Evolutionary conservation across 139 green algal species (phyloP).

Genomic region (Auxenochlorella protothecoides): DNA sequence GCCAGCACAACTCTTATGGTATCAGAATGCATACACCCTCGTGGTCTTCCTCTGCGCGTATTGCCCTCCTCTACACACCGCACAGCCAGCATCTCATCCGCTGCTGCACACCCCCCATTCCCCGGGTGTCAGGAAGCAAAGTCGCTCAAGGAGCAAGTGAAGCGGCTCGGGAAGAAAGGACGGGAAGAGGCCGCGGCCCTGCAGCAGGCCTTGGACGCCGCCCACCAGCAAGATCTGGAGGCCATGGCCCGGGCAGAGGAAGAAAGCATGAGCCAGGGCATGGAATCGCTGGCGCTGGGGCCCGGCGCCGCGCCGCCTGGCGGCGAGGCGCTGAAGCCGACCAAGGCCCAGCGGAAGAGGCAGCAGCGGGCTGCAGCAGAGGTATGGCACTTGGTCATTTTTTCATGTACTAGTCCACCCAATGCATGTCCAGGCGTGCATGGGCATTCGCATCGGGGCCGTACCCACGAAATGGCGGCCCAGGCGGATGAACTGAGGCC

Average conservation of each 20-base stretch:
- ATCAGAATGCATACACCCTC: neutral
- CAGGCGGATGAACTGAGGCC: too few species aligned
- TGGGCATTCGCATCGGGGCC: too few species aligned
- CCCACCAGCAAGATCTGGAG: too few species aligned
- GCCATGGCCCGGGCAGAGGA: too few species aligned
- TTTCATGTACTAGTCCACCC: too few species aligned
- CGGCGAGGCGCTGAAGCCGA: slow-evolving; percentile 30
- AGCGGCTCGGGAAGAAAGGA: slow-evolving; percentile 63
- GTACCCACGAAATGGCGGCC: too few species aligned
- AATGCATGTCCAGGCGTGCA: too few species aligned
- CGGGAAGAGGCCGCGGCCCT: slow-evolving; percentile 48
- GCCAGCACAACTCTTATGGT: neutral
- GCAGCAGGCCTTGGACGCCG: slow-evolving; percentile 2
- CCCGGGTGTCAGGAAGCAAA: slow-evolving; percentile 46
- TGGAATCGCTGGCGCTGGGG: too few species aligned
- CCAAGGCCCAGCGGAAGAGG: slow-evolving; percentile 56
- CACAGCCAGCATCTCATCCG: neutral
- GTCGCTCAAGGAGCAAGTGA: slow-evolving; percentile 56
- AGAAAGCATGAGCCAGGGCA: too few species aligned
- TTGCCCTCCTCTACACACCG: neutral
- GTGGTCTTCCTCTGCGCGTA: neutral
- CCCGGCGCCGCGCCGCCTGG: too few species aligned
- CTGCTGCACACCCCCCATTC: neutral
- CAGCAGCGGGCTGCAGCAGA: slow-evolving; percentile 17
- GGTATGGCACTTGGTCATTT: too few species aligned